phyloP scores from a whole-genome alignment of 148 eudicot genomes.

The Amaranthus cruentus region DNA sequence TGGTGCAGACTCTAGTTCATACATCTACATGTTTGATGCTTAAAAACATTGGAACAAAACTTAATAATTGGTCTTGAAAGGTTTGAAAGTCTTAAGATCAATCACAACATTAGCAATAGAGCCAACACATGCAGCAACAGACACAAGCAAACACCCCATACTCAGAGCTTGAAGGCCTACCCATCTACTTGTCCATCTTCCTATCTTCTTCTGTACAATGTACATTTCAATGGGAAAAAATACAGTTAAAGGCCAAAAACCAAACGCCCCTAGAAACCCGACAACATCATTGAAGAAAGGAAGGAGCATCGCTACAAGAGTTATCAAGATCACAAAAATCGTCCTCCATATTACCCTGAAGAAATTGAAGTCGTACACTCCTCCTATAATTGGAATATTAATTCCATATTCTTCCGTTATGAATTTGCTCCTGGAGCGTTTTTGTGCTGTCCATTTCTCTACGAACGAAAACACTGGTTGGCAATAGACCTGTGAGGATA shows the following conservation, averaged over 20 bases:
- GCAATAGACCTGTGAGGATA: slow-evolving; percentile 24
- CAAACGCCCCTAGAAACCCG: slow-evolving; percentile 42
- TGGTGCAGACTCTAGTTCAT: too few relatives aligned
- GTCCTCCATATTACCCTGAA: slow-evolving; percentile 44
- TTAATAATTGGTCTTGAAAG: slow-evolving; percentile 42
- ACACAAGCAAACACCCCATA: slow-evolving; percentile 32
- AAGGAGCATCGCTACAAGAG: slow-evolving; percentile 38
- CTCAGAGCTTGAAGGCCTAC: slow-evolving; percentile 37
- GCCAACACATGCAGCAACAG: slow-evolving; percentile 42
- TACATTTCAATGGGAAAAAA: slow-evolving; percentile 29
- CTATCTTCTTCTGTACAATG: slow-evolving; percentile 21
- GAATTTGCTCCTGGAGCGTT: slow-evolving; percentile 28
- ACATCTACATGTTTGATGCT: not conserved
- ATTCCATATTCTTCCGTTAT: slow-evolving; percentile 27
- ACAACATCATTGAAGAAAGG: slow-evolving; percentile 54
- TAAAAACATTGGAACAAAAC: not conserved
- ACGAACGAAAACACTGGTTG: slow-evolving; percentile 45
- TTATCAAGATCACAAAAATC: slow-evolving; percentile 29
- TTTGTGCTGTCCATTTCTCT: slow-evolving; percentile 33
- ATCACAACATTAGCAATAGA: slow-evolving; percentile 38
- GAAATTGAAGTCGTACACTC: slow-evolving; percentile 26
- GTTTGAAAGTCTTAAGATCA: slow-evolving; percentile 38
- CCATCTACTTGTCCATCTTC: slow-evolving; percentile 35
- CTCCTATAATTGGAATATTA: slow-evolving; percentile 20
- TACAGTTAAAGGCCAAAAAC: slow-evolving; percentile 39